Evolutionary conservation across 495 filamentous ascomycete genomes (phyloP).

Genomic region (Xylaria grammica): DNA sequence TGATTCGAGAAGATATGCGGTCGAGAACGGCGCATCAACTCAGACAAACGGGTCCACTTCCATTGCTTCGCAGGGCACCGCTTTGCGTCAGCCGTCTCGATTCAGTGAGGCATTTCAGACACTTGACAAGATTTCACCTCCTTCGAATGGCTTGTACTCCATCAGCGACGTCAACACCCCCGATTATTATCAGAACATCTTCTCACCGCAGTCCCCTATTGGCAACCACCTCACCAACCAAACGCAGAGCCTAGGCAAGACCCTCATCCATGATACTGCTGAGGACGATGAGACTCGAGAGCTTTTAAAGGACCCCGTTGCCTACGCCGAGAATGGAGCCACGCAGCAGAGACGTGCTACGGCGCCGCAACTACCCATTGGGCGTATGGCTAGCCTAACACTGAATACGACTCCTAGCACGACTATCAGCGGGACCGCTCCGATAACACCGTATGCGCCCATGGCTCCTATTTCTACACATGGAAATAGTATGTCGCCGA

Average conservation of each 20-base stretch:
- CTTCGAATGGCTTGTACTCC: conserved; percentile 60
- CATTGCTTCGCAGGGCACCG: conserved; percentile 57
- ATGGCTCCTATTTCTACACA: conserved; percentile 54
- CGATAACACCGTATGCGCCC: conserved; percentile 56
- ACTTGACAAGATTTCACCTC: conserved; percentile 71
- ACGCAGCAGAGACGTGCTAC: conserved; percentile 69
- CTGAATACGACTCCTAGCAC: conserved; percentile 61
- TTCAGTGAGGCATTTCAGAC: conserved; percentile 79
- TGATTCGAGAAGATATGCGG: conserved; percentile 44
- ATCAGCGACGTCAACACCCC: conserved; percentile 64
- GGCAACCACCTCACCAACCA: conserved; percentile 73
- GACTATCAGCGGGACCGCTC: conserved; percentile 47
- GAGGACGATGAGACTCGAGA: conserved; percentile 86
- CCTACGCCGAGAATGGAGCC: conserved; percentile 79
- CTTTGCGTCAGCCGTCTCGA: conserved; percentile 72
- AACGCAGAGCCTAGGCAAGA: conserved; percentile 76
- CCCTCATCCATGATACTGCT: conserved; percentile 78
- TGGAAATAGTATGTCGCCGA: conserved; percentile 65
- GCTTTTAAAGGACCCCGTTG: conserved; percentile 81
- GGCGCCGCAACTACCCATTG: conserved; percentile 73
- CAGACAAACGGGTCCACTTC: conserved; percentile 57
- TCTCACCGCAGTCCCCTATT: conserved; percentile 84
- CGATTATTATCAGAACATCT: conserved; percentile 70
- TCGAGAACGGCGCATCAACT: conserved; percentile 40
- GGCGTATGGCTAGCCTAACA: conserved; percentile 72